Evolutionary conservation across 139 green algal species (phyloP).

Genomic region (Chlorella sp.): DNA sequence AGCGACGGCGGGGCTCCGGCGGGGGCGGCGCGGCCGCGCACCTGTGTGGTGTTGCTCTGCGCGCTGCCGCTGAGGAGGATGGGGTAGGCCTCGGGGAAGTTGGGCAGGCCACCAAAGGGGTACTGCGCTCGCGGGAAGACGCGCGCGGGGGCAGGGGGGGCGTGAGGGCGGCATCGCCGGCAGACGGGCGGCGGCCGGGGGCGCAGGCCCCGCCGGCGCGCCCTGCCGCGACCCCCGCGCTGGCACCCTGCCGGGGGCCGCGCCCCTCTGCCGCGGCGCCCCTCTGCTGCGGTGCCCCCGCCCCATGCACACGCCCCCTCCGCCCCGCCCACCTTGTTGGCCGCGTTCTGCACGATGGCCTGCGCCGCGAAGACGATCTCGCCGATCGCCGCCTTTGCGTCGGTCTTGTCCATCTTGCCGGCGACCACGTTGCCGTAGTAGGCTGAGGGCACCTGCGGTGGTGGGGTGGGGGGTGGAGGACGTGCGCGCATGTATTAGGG

Average conservation of each 20-base stretch:
- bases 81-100: slow-evolving; percentile 40
- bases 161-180: no score
- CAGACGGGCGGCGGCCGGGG: no score
- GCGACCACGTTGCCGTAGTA: slow-evolving; percentile 28
- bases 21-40: no score
- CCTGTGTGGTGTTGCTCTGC: slow-evolving; percentile 22
- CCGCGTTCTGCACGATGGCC: slow-evolving; percentile 30
- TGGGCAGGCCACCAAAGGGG: slow-evolving; percentile 36
- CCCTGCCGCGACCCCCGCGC: no score
- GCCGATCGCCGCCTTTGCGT: slow-evolving; percentile 18
- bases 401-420: slow-evolving; percentile 18
- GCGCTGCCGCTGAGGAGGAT: slow-evolving; percentile 30
- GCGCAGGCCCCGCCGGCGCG: no score
- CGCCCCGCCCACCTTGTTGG: not conserved
- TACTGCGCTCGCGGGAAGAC: no score
- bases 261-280: no score
- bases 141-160: not conserved
- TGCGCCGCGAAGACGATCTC: slow-evolving; percentile 31
- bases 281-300: no score
- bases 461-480: no score
- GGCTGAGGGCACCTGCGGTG: slow-evolving; percentile 4
- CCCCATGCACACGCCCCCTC: no score
- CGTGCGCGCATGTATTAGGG: no score
- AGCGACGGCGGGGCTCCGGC: no score
- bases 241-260: not conserved